These are phyloP conservation scores for Candida fluviatilis DNA, from an alignment of 805 yeast species.

Conservation along the genomic window DNA sequence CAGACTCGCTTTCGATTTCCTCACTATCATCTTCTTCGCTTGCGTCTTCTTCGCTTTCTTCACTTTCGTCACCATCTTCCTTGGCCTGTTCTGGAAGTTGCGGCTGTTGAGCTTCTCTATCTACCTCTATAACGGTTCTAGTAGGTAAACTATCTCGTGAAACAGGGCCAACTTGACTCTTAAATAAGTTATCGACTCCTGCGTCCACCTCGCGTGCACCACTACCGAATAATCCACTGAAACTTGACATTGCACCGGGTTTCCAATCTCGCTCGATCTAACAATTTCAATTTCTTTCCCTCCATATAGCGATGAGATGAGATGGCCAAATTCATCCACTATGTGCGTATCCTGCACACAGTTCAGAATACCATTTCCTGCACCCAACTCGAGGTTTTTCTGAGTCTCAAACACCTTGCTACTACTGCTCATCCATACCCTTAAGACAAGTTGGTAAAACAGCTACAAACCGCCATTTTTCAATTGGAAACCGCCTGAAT, in stretches of 20 bases:
- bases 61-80: conserved; percentile 13
- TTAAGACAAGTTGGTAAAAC: too few species aligned
- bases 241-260: conserved; percentile 26
- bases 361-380: not conserved
- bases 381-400: not conserved
- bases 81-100: conserved; percentile 16
- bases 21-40: conserved; percentile 9
- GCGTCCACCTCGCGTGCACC: conserved; percentile 21
- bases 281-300: not conserved
- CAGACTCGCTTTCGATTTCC: conserved; percentile 16
- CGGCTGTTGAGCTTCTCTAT: conserved; percentile 11
- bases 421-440: too few species aligned
- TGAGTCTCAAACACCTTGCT: too few species aligned
- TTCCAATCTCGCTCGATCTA: not conserved
- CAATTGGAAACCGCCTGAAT: not conserved
- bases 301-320: not conserved
- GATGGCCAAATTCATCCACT: too few species aligned
- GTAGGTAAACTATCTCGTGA: conserved; percentile 25
- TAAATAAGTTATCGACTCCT: conserved; percentile 28
- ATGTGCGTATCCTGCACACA: not conserved
- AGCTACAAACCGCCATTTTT: not conserved
- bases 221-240: conserved; percentile 30
- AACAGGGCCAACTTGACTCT: conserved; percentile 42
- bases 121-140: conserved; percentile 17
- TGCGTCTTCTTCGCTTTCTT: conserved; percentile 17